Evolutionary conservation across 495 filamentous ascomycete species (phyloP).

Genomic region (Aspergillus ostianus): DNA sequence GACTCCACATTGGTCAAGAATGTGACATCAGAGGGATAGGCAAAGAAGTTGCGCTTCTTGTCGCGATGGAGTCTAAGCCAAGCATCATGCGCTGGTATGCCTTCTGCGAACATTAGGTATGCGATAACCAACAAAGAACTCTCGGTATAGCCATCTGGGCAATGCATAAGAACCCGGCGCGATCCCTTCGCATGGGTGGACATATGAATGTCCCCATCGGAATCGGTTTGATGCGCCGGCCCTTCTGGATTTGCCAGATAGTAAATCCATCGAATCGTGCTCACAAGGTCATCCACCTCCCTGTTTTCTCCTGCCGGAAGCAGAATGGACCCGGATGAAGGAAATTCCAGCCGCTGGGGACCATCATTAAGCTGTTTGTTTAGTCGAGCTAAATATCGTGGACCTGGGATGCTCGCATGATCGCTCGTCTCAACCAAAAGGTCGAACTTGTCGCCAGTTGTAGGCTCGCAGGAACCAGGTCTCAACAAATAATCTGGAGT

Average conservation of each 20-base stretch:
- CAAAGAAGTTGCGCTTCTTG: constrained; percentile 89
- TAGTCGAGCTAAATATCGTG: constrained; percentile 54
- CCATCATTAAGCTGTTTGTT: constrained; percentile 55
- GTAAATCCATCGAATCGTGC: constrained; percentile 87
- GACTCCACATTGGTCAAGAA: constrained; percentile 73
- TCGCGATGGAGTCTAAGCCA: constrained; percentile 83
- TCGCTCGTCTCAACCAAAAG: constrained; percentile 86
- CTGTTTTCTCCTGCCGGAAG: constrained; percentile 74
- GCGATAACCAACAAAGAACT: constrained; percentile 82
- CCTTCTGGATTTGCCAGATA: constrained; percentile 63
- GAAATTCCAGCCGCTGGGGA: constrained; percentile 74
- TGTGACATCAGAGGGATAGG: constrained; percentile 85
- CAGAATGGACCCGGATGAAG: constrained; percentile 86
- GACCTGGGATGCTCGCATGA: constrained; percentile 63
- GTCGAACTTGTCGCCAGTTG: constrained; percentile 52
- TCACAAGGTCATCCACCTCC: constrained; percentile 79
- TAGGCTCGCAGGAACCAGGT: constrained; percentile 20
- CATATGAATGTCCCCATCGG: constrained; percentile 58
- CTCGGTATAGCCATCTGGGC: constrained; percentile 94
- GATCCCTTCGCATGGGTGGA: constrained; percentile 33
- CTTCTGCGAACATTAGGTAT: constrained; percentile 88
- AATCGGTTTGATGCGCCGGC: constrained; percentile 44
- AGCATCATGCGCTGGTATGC: constrained; percentile 73
- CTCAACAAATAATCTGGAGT: constrained; percentile 65
- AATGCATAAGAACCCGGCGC: constrained; percentile 81